Evolutionary conservation across 2,329 filamentous ascomycete genomes (phyloP).

Genomic region (Elsinoe fawcettii): DNA sequence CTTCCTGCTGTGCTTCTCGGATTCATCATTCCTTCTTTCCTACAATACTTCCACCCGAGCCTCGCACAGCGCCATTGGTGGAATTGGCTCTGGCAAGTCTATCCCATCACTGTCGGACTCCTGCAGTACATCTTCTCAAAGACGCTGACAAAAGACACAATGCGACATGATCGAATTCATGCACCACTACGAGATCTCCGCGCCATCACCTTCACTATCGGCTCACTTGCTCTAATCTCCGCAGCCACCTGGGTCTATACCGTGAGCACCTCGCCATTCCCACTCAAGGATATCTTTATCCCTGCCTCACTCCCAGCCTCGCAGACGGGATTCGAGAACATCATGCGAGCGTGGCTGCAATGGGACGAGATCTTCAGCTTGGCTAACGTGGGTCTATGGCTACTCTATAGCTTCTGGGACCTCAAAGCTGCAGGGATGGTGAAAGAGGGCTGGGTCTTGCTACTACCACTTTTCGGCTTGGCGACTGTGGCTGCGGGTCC

Average conservation of each 20-base stretch:
- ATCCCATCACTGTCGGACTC: slow-evolving; percentile 18
- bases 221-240: slow-evolving; percentile 11
- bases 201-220: slow-evolving; percentile 16
- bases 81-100: slow-evolving; percentile 16
- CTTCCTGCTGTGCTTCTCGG: slow-evolving; percentile 25
- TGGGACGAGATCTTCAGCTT: slow-evolving; percentile 13
- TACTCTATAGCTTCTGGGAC: slow-evolving; percentile 28
- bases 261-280: neutral
- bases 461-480: slow-evolving; percentile 20
- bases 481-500: slow-evolving; percentile 25
- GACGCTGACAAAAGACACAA: slow-evolving; percentile 21
- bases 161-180: slow-evolving; percentile 17
- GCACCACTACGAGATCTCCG: slow-evolving; percentile 19
- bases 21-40: slow-evolving; percentile 23
- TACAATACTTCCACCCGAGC: slow-evolving; percentile 18
- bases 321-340: neutral
- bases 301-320: neutral
- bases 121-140: slow-evolving; percentile 21
- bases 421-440: slow-evolving; percentile 29
- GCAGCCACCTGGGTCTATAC: slow-evolving; percentile 16
- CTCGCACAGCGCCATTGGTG: slow-evolving; percentile 10
- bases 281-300: slow-evolving; percentile 6
- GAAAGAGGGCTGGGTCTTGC: slow-evolving; percentile 20
- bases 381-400: slow-evolving; percentile 26
- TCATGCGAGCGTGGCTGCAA: neutral